Percentiles rank a stretch among this genome's conserved stretches.
phyloP scores from a whole-genome alignment of 75 land plant genomes.

The Cryptomeria japonica region DNA sequence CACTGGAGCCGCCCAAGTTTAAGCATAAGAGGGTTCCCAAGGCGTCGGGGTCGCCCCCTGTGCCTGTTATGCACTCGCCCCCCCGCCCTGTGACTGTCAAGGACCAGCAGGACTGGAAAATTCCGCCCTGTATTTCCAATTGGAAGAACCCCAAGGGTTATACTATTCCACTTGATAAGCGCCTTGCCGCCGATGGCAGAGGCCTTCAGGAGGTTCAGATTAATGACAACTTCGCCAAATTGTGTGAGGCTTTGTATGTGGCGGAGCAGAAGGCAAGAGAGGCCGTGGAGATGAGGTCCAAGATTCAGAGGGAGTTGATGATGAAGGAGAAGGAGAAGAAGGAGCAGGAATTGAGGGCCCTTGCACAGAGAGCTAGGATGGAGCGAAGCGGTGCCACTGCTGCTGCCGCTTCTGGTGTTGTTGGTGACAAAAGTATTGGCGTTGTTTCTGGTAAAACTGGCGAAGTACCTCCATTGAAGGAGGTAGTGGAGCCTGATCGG shows the following conservation, averaged over 20 bases:
- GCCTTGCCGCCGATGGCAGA: constrained; percentile 94
- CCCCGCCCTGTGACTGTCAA: constrained; percentile 94
- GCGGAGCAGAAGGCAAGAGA: constrained; percentile 98
- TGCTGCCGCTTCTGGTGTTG: constrained; percentile 33
- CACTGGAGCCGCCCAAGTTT: constrained; percentile 95
- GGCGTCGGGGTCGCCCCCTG: constrained; percentile 93
- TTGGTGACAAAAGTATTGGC: constrained; percentile 22
- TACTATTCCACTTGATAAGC: constrained; percentile 91
- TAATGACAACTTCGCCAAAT: constrained; percentile 93
- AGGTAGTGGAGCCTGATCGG: constrained; percentile 34
- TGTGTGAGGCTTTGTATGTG: constrained; percentile 87
- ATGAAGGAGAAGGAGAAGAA: constrained; percentile 97
- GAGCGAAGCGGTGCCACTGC: constrained; percentile 78
- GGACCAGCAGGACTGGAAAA: constrained; percentile 98
- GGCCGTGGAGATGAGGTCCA: constrained; percentile 92
- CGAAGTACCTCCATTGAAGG: constrained; percentile 11
- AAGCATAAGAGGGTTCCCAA: constrained; percentile 97
- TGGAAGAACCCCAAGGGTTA: constrained; percentile 99
- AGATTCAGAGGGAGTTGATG: constrained; percentile 85
- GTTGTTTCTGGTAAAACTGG: background rate
- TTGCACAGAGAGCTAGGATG: constrained; percentile 84
- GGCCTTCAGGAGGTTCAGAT: constrained; percentile 96
- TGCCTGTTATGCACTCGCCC: constrained; percentile 90
- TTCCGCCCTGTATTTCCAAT: constrained; percentile 96
- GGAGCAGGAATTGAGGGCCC: constrained; percentile 73